Evolutionary conservation across 1,284 basidiomycete species (phyloP).

Genomic region (Cerrena zonata): DNA sequence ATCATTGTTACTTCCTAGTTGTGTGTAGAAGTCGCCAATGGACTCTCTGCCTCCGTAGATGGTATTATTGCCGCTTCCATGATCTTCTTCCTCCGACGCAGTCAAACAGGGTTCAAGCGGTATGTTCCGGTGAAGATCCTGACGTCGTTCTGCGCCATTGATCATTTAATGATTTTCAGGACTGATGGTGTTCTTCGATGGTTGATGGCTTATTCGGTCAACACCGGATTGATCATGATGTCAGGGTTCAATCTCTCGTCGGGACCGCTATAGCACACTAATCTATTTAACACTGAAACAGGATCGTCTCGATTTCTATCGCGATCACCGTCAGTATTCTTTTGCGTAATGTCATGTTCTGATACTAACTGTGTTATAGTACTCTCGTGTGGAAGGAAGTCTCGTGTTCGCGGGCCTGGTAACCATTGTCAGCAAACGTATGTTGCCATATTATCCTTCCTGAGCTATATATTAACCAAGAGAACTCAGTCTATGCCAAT

Average conservation of each 20-base stretch:
- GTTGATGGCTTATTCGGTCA: slow-evolving; percentile 5
- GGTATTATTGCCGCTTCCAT: background rate
- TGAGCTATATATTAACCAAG: background rate
- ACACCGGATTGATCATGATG: slow-evolving; percentile 4
- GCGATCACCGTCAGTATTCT: background rate
- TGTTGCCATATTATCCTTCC: background rate
- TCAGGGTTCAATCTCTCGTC: background rate
- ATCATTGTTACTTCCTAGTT: background rate
- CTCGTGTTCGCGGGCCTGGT: slow-evolving; percentile 3
- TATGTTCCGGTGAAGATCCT: no score
- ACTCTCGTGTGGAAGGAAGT: background rate
- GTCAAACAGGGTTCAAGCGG: background rate
- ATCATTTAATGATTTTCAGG: no score
- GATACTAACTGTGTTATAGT: background rate
- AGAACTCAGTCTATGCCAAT: slow-evolving; percentile 6
- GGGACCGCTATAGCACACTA: background rate
- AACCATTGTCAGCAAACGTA: slow-evolving; percentile 3
- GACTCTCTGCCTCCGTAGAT: background rate
- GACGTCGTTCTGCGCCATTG: no score
- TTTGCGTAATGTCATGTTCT: background rate
- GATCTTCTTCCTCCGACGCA: background rate
- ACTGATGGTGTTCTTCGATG: background rate
- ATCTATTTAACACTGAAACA: background rate
- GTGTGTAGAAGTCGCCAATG: background rate
- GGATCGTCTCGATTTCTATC: background rate